Evolutionary conservation across 306 rosid genomes (phyloP).

Genomic region (Sphenostylis stenocarpa): DNA sequence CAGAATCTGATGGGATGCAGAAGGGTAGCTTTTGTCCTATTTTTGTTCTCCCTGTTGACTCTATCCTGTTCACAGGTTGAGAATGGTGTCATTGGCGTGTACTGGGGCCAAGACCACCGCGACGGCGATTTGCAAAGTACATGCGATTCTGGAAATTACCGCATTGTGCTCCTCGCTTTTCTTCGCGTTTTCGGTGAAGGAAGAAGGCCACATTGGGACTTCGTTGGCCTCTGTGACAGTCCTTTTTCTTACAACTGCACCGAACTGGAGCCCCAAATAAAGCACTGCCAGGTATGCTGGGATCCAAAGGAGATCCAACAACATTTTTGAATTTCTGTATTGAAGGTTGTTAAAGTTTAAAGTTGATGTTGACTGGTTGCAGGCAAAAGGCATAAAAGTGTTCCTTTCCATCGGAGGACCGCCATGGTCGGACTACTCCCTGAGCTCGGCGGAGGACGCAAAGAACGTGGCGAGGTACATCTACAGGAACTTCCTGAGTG

Average conservation of each 20-base stretch:
- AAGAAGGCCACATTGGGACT: neutral
- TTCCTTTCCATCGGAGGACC: neutral
- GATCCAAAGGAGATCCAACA: too few species aligned
- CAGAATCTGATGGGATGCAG: neutral
- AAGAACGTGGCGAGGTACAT: neutral
- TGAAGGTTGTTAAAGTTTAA: too few species aligned
- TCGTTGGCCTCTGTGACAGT: neutral
- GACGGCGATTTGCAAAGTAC: neutral
- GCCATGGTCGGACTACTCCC: neutral
- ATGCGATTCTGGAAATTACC: neutral
- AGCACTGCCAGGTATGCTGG: neutral
- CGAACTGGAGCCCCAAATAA: neutral
- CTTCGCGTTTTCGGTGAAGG: neutral
- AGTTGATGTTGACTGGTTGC: neutral
- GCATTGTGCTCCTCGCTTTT: neutral
- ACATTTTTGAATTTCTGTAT: too few species aligned
- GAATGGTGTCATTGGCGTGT: neutral
- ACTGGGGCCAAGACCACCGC: neutral
- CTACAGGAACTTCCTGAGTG: constrained; percentile 6
- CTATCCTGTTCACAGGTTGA: neutral
- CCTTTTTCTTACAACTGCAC: neutral
- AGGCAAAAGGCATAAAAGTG: neutral
- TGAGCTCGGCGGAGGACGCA: neutral
- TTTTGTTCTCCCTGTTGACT: neutral
- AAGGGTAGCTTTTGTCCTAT: neutral